Conservation (phyloP, 768 basidiomycete species). For the Kwoniella dendrophila region DNA sequence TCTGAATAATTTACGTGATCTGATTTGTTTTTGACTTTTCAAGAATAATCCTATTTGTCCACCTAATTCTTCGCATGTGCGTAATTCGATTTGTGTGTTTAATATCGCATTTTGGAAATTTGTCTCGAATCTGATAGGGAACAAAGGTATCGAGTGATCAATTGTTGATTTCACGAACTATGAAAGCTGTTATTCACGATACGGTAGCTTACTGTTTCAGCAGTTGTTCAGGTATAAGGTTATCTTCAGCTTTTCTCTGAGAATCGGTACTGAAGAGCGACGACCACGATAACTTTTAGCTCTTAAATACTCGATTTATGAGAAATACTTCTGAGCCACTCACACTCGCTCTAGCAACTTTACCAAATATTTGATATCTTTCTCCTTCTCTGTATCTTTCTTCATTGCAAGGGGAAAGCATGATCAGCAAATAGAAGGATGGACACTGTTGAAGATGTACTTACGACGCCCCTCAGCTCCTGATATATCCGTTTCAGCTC, state of each 20-base stretch:
- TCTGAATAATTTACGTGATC: background rate
- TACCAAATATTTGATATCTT: background rate
- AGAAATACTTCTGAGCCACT: background rate
- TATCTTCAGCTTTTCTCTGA: background rate
- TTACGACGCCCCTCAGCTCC: background rate
- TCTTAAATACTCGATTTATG: background rate
- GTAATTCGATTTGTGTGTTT: background rate
- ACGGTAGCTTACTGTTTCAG: background rate
- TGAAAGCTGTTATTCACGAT: background rate
- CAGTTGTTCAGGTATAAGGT: background rate
- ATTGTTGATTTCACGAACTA: too few species aligned
- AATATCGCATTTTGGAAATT: background rate
- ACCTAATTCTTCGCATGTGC: background rate
- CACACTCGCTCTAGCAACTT: background rate
- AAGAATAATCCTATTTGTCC: background rate
- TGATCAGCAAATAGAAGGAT: background rate
- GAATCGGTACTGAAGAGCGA: background rate
- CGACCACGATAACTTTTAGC: background rate
- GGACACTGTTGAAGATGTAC: background rate
- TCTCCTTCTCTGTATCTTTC: background rate
- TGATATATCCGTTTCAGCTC: background rate
- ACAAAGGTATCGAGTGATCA: background rate
- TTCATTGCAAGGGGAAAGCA: background rate
- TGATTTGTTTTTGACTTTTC: background rate
- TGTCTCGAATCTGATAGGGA: background rate